Evolutionary conservation across 2,329 filamentous ascomycete species (phyloP), one percentile per base, ranked within the genome.

Genomic region (Davidsoniella australis): DNA sequence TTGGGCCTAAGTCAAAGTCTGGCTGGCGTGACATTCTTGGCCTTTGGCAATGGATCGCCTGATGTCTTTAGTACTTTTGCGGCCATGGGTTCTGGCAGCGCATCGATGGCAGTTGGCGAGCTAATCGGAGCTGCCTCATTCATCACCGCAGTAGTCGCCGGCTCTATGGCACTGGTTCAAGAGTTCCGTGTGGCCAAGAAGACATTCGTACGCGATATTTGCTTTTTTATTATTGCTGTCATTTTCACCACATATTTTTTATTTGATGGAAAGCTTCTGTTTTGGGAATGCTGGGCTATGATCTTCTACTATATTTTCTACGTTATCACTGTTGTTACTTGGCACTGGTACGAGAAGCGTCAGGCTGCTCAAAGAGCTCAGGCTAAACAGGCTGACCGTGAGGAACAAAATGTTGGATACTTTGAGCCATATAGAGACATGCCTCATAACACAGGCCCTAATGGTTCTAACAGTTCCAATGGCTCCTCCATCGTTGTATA

Each of bases 1-100:
- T 71, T 96, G 24, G 88, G 89, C 17, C 81, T 98, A 69, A 95
- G 88, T 63, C 88, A 98, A 68, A 96, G 86, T 62, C 73, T 98
- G 64, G 87, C 91, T 0, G 91, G 91, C 36, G 93, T 98, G 24
- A 98, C 91, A 0, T 94, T 98, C 59, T 68, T 98, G 47, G 91
- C 91, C 7, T 93, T 98, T 64, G 91, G 91, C 55, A 98, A 98
- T 68, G 91, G 91, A 47, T 96, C 89, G 54, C 91, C 91, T 2
- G 91, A 98, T 64, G 88, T 98, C 42, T 98, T 98, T 64, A 95
- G 88, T 56, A 98, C 91, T 2, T 96, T 98, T 66, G 91, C 91
- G 14, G 93, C 91, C 57, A 96, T 98, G 86, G 81, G 80, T 59
- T 94, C 88, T 20, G 86, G 96, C 60, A 95, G 88, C 61, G 89